Evolutionary conservation across 805 yeast species (phyloP).

Genomic region (Barnettozyma siamensis): DNA sequence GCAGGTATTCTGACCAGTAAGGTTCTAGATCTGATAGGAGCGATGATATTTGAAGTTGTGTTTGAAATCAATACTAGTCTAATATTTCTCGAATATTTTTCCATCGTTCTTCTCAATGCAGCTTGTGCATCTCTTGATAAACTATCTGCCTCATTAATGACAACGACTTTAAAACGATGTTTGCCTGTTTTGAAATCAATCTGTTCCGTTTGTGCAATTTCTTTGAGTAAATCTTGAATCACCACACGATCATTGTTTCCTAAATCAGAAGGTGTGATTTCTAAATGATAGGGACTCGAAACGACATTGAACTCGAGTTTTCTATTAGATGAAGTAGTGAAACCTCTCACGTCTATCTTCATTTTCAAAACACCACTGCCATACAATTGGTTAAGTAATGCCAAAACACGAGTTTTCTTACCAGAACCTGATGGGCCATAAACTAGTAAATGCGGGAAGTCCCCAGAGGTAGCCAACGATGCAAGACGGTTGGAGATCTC

Average conservation of each 20-base stretch:
- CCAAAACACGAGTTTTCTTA: conserved; percentile 86
- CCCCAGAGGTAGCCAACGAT: conserved; percentile 65
- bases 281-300: conserved; percentile 87
- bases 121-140: conserved; percentile 93
- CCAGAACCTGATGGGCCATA: conserved; percentile 98
- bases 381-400: conserved; percentile 71
- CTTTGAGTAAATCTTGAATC: conserved; percentile 89
- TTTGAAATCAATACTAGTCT: conserved; percentile 82
- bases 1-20: conserved; percentile 82
- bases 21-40: conserved; percentile 93
- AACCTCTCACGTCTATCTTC: conserved; percentile 86
- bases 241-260: conserved; percentile 94
- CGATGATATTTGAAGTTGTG: conserved; percentile 84
- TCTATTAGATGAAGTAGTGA: conserved; percentile 65
- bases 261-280: conserved; percentile 94
- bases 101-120: conserved; percentile 93
- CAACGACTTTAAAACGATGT: conserved; percentile 68
- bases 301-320: conserved; percentile 89
- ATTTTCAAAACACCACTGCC: conserved; percentile 78
- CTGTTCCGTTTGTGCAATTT: conserved; percentile 91
- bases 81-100: conserved; percentile 82
- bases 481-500: conserved; percentile 57
- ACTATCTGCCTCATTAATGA: conserved; percentile 88
- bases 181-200: conserved; percentile 62
- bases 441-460: conserved; percentile 86